phyloP scores from a whole-genome alignment of 2,329 filamentous ascomycete species.

The Pseudogymnoascus sp. region DNA sequence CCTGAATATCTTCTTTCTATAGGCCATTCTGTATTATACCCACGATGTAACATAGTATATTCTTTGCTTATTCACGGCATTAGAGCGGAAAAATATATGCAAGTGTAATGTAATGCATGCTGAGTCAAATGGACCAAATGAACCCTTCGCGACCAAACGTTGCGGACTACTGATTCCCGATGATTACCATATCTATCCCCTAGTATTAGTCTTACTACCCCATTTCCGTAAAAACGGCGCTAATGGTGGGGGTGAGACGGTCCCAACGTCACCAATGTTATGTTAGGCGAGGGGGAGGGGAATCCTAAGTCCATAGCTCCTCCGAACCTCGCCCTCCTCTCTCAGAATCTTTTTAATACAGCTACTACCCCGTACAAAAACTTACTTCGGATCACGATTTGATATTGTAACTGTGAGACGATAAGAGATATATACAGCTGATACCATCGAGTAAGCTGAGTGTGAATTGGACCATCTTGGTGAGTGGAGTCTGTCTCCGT shows the following conservation, averaged over 20 bases:
- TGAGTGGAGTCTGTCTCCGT: not conserved
- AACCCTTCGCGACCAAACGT: not conserved
- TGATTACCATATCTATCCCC: not conserved
- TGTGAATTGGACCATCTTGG: not conserved
- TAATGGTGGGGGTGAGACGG: slow-evolving; percentile 2
- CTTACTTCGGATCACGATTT: not conserved
- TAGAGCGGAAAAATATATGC: not conserved
- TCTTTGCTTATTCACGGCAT: slow-evolving; percentile 1
- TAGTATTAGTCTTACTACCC: not conserved
- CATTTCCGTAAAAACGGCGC: slow-evolving; percentile 6
- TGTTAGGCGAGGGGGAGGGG: not conserved
- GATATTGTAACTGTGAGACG: not conserved
- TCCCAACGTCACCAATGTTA: slow-evolving; percentile 4
- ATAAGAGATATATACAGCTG: not conserved
- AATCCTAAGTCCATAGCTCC: not conserved
- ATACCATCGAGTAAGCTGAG: not conserved
- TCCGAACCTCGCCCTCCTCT: slow-evolving; percentile 1
- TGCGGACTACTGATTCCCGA: no score
- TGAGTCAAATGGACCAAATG: not conserved
- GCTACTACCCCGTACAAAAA: not conserved
- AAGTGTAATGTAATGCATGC: not conserved
- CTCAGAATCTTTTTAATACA: not conserved
- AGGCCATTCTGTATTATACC: not conserved
- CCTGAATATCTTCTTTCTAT: not conserved
- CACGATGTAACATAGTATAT: not conserved